Conservation (phyloP, 495 filamentous ascomycete genomes). For the Aspergillus mulundensis region DNA sequence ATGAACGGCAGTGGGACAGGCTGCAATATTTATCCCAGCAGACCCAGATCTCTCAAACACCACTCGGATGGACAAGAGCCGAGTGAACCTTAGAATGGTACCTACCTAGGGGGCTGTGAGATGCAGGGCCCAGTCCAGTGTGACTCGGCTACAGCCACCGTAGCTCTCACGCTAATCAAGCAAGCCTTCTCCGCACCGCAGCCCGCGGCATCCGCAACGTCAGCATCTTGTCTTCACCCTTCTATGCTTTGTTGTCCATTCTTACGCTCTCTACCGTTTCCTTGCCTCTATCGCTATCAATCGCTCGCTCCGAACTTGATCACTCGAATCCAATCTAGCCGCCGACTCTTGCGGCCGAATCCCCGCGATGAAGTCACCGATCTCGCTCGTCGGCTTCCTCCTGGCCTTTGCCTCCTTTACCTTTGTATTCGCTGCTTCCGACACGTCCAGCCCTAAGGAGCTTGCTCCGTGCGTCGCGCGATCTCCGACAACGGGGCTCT, state of each 20-base stretch:
- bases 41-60: no score
- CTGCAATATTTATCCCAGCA: no score
- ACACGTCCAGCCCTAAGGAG: slow-evolving; percentile 25
- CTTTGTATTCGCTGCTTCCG: slow-evolving; percentile 21
- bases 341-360: neutral
- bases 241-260: slow-evolving; percentile 6
- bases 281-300: slow-evolving; percentile 14
- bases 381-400: slow-evolving; percentile 16
- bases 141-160: neutral
- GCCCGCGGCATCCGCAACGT: slow-evolving; percentile 12
- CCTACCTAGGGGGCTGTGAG: no score
- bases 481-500: slow-evolving; percentile 67
- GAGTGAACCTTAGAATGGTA: neutral
- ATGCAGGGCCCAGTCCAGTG: neutral
- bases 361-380: slow-evolving; percentile 22
- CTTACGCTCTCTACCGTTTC: slow-evolving; percentile 17
- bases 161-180: no score
- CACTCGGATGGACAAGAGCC: slow-evolving; percentile 8
- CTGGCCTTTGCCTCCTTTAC: slow-evolving; percentile 17
- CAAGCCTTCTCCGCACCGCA: slow-evolving; percentile 12
- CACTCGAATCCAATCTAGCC: neutral
- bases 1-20: neutral
- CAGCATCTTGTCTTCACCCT: neutral
- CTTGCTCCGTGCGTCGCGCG: slow-evolving; percentile 69
- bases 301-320: neutral